These are phyloP conservation scores for Dendrobium chrysotoxum DNA, from an alignment of 106 monocot genomes.

Conservation along the genomic window DNA sequence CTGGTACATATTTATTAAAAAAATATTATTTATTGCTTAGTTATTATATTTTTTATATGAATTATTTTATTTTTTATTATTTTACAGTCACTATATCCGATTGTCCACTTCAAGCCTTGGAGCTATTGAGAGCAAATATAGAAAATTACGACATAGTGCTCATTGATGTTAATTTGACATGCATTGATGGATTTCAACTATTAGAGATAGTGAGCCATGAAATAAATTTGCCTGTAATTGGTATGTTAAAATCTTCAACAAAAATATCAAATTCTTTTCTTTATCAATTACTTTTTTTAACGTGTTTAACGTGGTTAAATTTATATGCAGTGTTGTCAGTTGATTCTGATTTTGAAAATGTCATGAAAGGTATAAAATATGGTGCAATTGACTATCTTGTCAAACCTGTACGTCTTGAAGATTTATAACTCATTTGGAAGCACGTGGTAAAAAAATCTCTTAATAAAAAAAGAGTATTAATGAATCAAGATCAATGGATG, in stretches of 20 bases:
- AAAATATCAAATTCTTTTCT: not conserved
- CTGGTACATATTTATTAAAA: too few relatives aligned
- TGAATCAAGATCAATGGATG: not conserved
- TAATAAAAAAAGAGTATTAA: constrained; percentile 35
- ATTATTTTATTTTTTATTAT: not conserved
- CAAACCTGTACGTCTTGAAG: constrained; percentile 71
- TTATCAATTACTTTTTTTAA: not conserved
- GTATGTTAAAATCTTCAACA: constrained; percentile 29
- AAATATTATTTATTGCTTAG: too few relatives aligned
- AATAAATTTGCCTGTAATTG: constrained; percentile 55
- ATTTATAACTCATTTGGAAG: constrained; percentile 67
- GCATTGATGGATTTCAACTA: constrained; percentile 48
- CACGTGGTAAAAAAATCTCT: constrained; percentile 54
- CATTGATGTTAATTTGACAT: constrained; percentile 52
- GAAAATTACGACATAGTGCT: constrained; percentile 38
- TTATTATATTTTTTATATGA: not conserved
- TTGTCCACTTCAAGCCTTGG: constrained; percentile 24
- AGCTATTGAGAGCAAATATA: constrained; percentile 36
- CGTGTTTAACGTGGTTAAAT: not conserved
- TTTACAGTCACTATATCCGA: not conserved
- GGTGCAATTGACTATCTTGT: constrained; percentile 71
- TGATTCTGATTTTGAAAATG: constrained; percentile 36
- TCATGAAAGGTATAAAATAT: constrained; percentile 67
- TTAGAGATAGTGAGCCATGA: constrained; percentile 48
- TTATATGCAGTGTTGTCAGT: constrained; percentile 61